Conservation (phyloP, 2,329 filamentous ascomycete species). For the Grosmannia clavigera region DNA sequence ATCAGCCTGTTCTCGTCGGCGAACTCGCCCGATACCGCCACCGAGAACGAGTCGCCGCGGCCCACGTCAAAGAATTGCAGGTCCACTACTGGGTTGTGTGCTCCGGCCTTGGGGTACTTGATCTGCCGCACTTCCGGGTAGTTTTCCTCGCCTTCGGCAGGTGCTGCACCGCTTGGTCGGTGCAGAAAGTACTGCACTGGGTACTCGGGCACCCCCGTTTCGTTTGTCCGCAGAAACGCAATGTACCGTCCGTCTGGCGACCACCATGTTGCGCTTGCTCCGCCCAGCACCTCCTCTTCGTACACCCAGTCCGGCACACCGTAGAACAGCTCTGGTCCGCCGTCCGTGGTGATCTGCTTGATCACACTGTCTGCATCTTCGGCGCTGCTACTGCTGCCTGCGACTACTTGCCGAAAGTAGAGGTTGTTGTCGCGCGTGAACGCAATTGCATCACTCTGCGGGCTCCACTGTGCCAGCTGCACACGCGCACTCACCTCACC, state of each 20-base stretch:
- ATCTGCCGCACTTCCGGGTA: slow-evolving; percentile 87
- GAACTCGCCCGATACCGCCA: slow-evolving; percentile 68
- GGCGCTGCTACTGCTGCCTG: slow-evolving; percentile 17
- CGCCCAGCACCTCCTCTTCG: slow-evolving; percentile 69
- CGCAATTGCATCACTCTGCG: slow-evolving; percentile 72
- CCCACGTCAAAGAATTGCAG: slow-evolving; percentile 79
- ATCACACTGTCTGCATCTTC: slow-evolving; percentile 13
- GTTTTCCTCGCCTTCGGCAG: slow-evolving; percentile 60
- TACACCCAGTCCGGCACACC: slow-evolving; percentile 97
- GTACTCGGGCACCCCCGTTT: slow-evolving; percentile 81
- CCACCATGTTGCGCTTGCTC: slow-evolving; percentile 88
- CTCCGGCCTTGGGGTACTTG: slow-evolving; percentile 95
- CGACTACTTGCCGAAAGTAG: slow-evolving; percentile 53
- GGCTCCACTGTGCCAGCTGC: slow-evolving; percentile 84
- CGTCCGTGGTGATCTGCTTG: slow-evolving; percentile 67
- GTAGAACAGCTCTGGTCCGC: slow-evolving; percentile 82
- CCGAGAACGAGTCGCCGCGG: slow-evolving; percentile 65
- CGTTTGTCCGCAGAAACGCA: slow-evolving; percentile 87
- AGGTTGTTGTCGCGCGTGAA: slow-evolving; percentile 88
- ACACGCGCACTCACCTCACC: slow-evolving; percentile 50
- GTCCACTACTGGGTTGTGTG: slow-evolving; percentile 82
- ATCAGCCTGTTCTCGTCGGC: slow-evolving; percentile 73
- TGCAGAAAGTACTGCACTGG: slow-evolving; percentile 89
- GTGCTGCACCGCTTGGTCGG: slow-evolving; percentile 62
- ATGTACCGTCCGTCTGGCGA: slow-evolving; percentile 78